These are phyloP conservation scores for Leccinum subfulvum DNA, from an alignment of 1,284 basidiomycete genomes.

Conservation along the genomic window DNA sequence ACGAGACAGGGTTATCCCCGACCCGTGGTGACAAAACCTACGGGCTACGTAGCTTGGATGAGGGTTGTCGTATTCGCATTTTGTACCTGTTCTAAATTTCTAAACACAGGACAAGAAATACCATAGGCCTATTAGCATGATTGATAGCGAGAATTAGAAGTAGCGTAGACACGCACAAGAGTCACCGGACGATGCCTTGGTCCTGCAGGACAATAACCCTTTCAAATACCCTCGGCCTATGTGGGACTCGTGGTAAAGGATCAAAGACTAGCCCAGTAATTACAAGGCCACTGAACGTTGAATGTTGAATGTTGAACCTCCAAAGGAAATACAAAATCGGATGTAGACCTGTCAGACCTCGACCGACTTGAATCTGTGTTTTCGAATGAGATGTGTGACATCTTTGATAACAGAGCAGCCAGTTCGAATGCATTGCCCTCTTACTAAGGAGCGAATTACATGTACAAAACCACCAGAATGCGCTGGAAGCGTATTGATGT, in stretches of 20 bases:
- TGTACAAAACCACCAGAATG: slow-evolving; percentile 8
- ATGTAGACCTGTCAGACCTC: slow-evolving; percentile 4
- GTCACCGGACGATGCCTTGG: not conserved
- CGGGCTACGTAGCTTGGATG: not conserved
- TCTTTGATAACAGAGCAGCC: slow-evolving; percentile 19
- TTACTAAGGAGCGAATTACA: slow-evolving; percentile 5
- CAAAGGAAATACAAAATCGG: not conserved
- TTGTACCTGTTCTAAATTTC: not conserved
- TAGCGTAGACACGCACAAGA: not conserved
- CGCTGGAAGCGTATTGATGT: slow-evolving; percentile 6
- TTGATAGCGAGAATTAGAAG: not conserved
- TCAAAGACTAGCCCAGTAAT: not conserved
- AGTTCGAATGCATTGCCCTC: not conserved
- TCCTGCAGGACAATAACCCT: not conserved
- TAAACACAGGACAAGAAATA: not conserved
- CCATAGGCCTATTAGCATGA: not conserved
- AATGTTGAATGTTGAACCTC: not conserved
- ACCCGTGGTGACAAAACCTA: not conserved
- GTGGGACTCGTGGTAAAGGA: not conserved
- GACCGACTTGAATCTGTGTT: not conserved
- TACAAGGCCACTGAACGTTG: not conserved
- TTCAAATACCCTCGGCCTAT: not conserved
- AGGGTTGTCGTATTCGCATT: not conserved
- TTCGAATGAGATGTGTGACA: slow-evolving; percentile 9
- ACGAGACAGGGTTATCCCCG: not conserved